phyloP scores from a whole-genome alignment of 225 moss, liverwort and hornwort species.

The Polytrichum commune region DNA sequence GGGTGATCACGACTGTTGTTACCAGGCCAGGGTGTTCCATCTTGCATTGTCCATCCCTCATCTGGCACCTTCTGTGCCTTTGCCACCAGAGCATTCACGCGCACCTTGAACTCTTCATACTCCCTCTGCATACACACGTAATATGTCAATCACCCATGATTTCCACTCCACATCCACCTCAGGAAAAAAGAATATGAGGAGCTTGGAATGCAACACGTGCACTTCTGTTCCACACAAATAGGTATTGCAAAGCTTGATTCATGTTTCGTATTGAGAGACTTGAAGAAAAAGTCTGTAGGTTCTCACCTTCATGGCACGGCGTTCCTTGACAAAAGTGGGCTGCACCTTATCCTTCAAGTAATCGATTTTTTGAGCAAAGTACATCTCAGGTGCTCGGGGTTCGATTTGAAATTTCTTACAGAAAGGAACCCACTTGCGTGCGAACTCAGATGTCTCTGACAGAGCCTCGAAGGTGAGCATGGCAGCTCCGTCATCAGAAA shows the following conservation, averaged over 20 bases:
- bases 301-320: constrained; percentile 87
- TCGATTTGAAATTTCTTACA: constrained; percentile 90
- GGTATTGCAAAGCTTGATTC: too few relatives aligned
- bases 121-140: constrained; percentile 55
- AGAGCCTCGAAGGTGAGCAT: constrained; percentile 89
- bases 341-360: constrained; percentile 94
- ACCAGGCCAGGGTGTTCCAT: constrained; percentile 97
- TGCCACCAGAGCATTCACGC: constrained; percentile 85
- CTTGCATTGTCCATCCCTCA: constrained; percentile 99
- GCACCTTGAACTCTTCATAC: constrained; percentile 96
- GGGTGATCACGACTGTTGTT: constrained; percentile 90
- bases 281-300: constrained; percentile 10
- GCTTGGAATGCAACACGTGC: too few relatives aligned
- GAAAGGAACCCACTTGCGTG: constrained; percentile 94
- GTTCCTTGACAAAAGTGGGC: constrained; percentile 88
- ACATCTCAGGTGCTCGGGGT: constrained; percentile 90
- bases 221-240: too few relatives aligned
- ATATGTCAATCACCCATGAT: too few relatives aligned
- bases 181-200: too few relatives aligned
- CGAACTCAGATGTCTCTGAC: constrained; percentile 89
- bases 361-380: constrained; percentile 92
- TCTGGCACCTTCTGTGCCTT: constrained; percentile 88
- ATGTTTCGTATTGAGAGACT: too few relatives aligned
- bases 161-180: too few relatives aligned
- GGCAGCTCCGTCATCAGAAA: constrained; percentile 94